These are phyloP conservation scores for Sphagnum tenellum DNA, from an alignment of 225 moss, liverwort and hornwort species.

Conservation along the genomic window DNA sequence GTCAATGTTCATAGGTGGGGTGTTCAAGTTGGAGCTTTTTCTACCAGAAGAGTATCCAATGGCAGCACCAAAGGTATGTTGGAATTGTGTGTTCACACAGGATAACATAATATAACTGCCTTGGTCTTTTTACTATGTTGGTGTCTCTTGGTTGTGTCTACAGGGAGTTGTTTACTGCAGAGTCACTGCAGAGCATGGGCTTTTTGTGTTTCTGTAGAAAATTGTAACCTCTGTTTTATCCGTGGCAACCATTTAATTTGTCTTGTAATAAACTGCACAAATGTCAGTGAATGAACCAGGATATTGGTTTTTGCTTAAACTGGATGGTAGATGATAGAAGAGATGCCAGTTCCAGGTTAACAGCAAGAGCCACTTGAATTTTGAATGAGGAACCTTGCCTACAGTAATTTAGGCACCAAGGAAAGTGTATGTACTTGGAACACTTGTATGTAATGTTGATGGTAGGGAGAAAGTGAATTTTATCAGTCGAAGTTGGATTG, in stretches of 20 bases:
- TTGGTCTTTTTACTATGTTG: background rate
- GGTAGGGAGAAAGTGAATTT: background rate
- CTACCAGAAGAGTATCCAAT: slow-evolving; percentile 94
- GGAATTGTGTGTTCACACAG: background rate
- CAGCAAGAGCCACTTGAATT: no score
- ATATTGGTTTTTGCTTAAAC: no score
- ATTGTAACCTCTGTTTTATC: no score
- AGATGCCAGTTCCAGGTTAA: no score
- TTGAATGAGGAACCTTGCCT: no score
- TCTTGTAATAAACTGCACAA: no score
- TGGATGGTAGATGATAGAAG: no score
- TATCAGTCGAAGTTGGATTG: background rate
- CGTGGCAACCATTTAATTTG: no score
- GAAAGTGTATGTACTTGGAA: background rate
- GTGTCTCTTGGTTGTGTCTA: background rate
- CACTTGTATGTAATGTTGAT: background rate
- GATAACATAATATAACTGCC: background rate
- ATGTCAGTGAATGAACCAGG: no score
- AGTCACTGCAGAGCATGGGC: background rate
- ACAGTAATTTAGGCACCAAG: no score
- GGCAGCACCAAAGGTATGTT: slow-evolving; percentile 84
- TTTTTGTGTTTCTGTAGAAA: background rate
- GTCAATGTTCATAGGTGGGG: slow-evolving; percentile 44
- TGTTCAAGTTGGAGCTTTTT: slow-evolving; percentile 91
- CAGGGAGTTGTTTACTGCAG: background rate